Percentiles rank a stretch among this genome's conserved stretches.
Conservation (phyloP, 306 rosid genomes). For the Abrus pulchellus region DNA sequence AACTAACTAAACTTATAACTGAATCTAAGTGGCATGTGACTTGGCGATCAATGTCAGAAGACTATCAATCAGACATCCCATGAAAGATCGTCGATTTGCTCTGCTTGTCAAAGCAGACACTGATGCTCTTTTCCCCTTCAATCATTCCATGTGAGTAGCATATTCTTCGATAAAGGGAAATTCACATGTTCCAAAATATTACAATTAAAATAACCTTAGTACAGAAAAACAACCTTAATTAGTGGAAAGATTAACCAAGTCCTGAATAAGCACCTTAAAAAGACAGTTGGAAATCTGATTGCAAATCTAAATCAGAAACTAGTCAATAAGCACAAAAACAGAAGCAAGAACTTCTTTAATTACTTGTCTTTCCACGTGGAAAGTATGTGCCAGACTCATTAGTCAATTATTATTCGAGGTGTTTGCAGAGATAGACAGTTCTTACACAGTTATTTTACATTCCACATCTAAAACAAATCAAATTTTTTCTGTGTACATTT, state of each 20-base stretch:
- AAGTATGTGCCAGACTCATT: slow-evolving; percentile 29
- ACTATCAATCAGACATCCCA: slow-evolving; percentile 34
- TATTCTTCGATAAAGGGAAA: slow-evolving; percentile 33
- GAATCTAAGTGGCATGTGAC: slow-evolving; percentile 34
- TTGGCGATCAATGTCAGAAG: slow-evolving; percentile 24
- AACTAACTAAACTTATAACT: slow-evolving; percentile 8
- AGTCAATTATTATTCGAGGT: slow-evolving; percentile 52
- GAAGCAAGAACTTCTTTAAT: slow-evolving; percentile 12
- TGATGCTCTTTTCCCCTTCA: slow-evolving; percentile 33
- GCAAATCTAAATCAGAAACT: slow-evolving; percentile 14
- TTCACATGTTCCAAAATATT: slow-evolving; percentile 4
- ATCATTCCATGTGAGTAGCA: slow-evolving; percentile 40
- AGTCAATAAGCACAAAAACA: slow-evolving; percentile 20
- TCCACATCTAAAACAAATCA: slow-evolving; percentile 15
- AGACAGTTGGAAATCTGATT: slow-evolving; percentile 38
- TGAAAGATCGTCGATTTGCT: slow-evolving; percentile 25
- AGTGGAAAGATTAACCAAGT: neutral
- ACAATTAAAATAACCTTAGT: slow-evolving; percentile 4
- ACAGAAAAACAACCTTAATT: neutral
- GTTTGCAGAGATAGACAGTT: slow-evolving; percentile 6
- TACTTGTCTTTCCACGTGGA: slow-evolving; percentile 35
- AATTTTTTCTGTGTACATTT: slow-evolving; percentile 34
- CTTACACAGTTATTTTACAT: slow-evolving; percentile 39
- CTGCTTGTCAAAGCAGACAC: slow-evolving; percentile 42
- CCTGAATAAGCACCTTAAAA: slow-evolving; percentile 31